Evolutionary conservation across 1,284 basidiomycete species (phyloP), one percentile per base, ranked within the genome.

Genomic region (Pholiota adiposa): DNA sequence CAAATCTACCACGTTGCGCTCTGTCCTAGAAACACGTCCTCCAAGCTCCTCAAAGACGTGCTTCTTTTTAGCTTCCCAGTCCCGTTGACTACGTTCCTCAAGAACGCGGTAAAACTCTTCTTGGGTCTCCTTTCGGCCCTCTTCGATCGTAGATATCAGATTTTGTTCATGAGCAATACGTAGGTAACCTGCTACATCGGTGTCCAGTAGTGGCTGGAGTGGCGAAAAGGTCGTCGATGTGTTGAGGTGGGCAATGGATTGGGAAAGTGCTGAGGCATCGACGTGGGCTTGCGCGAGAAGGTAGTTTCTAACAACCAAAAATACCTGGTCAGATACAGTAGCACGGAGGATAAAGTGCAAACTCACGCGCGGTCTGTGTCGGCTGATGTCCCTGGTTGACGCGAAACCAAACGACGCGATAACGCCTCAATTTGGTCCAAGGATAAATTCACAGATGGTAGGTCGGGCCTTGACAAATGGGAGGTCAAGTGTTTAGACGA

Each of bases 81-180:
- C 92, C 51, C 85, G 82, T 63, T 87, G 82, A 67, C 89, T 87
- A 36, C 90, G 82, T 46, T 90, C 86, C 68, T 94, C 90, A 43
- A 96, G 77, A 40, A 88, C 85, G 34, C 84, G 83, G 69, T 96
- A 94, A 67, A 97, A 96, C 65, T 93, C 89, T 62, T 91, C 84
- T 66, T 95, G 88, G 0, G 95, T 97, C 66, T 94, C 89, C 61
- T 89, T 85, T 50, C 94, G 80, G 4, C 91, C 91, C 70, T 97
- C 93, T 72, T 97, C 95, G 60, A 98, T 96, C 2, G 94, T 93
- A 3, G 93, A 92, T 62, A 97, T 93, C 59, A 98, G 86, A 64
- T 93, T 94, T 73, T 97, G 95, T 74, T 98, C 95, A 70, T 97
- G 94, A 5, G 93, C 91, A 74, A 96, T 92, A 19, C 93, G 90